Percentiles rank a stretch among this genome's conserved stretches.
Conservation (phyloP, 1,139 yeast species). For the Pichia terricola region DNA sequence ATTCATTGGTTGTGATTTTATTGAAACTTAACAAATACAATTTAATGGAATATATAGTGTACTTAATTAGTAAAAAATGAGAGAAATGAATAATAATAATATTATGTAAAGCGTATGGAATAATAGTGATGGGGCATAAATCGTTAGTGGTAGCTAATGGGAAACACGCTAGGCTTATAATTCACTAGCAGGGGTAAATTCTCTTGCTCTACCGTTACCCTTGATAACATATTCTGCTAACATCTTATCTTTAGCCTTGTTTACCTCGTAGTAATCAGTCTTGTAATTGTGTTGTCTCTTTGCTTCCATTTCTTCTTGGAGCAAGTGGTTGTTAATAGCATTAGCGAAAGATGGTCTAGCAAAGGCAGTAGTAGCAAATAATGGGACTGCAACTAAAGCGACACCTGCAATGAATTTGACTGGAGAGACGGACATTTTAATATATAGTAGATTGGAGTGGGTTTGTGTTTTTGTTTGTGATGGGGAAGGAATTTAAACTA, state of each 20-base stretch:
- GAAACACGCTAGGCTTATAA: too few species aligned
- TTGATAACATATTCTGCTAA: conserved; percentile 17
- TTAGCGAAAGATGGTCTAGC: conserved; percentile 27
- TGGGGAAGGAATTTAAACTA: background rate
- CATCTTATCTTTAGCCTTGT: conserved; percentile 16
- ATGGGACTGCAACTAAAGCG: conserved; percentile 22
- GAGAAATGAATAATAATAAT: too few species aligned
- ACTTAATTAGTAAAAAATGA: too few species aligned
- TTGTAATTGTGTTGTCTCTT: conserved; percentile 19
- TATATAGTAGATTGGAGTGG: background rate
- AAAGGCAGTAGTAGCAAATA: conserved; percentile 17
- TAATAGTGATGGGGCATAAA: too few species aligned
- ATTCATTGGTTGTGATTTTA: too few species aligned
- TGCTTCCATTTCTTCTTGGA: conserved; percentile 24
- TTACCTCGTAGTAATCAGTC: conserved; percentile 19
- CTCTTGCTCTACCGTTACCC: conserved; percentile 24
- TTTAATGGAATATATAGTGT: too few species aligned
- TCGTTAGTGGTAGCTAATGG: too few species aligned
- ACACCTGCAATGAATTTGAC: conserved; percentile 22
- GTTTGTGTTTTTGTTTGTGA: background rate
- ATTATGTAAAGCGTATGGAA: too few species aligned
- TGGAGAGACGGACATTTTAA: conserved; percentile 17
- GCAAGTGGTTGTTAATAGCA: conserved; percentile 23
- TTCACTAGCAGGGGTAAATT: conserved; percentile 8
- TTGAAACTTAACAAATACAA: too few species aligned